phyloP scores from a whole-genome alignment of 129 eudicot genomes.

The Artemisia annua region DNA sequence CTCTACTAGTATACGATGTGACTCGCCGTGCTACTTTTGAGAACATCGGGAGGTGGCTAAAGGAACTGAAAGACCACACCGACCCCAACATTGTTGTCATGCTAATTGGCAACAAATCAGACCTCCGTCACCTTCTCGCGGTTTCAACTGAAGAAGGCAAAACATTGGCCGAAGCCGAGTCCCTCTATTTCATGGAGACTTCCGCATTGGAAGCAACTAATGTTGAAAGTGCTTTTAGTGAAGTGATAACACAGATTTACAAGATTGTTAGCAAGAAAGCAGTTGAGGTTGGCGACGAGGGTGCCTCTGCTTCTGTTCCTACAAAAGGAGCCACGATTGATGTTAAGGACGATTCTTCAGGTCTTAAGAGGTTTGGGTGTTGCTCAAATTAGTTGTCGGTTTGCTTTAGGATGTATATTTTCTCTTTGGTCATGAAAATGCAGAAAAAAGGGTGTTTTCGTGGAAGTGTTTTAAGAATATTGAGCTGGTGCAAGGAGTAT shows the following conservation, averaged over 20 bases:
- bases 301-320: conserved; percentile 28
- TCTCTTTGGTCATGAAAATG: conserved; percentile 23
- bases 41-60: conserved; percentile 33
- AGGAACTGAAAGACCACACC: conserved; percentile 36
- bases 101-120: conserved; percentile 41
- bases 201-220: conserved; percentile 44
- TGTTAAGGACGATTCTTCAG: conserved; percentile 28
- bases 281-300: conserved; percentile 38
- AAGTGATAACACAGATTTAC: conserved; percentile 39
- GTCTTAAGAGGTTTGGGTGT: conserved; percentile 31
- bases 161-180: conserved; percentile 34
- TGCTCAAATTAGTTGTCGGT: conserved; percentile 34
- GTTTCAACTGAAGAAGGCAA: conserved; percentile 38
- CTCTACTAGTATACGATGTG: conserved; percentile 52
- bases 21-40: conserved; percentile 38
- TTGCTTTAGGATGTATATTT: conserved; percentile 14
- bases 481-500: conserved; percentile 18
- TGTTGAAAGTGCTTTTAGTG: conserved; percentile 37
- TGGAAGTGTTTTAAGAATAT: conserved; percentile 19
- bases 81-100: conserved; percentile 41
- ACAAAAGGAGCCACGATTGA: conserved; percentile 32
- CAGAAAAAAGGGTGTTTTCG: conserved; percentile 27
- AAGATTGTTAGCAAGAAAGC: conserved; percentile 38
- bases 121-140: conserved; percentile 37
- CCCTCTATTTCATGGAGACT: conserved; percentile 41